phyloP scores from a whole-genome alignment of 2,329 filamentous ascomycete genomes.

The Blumeriella jaapii region DNA sequence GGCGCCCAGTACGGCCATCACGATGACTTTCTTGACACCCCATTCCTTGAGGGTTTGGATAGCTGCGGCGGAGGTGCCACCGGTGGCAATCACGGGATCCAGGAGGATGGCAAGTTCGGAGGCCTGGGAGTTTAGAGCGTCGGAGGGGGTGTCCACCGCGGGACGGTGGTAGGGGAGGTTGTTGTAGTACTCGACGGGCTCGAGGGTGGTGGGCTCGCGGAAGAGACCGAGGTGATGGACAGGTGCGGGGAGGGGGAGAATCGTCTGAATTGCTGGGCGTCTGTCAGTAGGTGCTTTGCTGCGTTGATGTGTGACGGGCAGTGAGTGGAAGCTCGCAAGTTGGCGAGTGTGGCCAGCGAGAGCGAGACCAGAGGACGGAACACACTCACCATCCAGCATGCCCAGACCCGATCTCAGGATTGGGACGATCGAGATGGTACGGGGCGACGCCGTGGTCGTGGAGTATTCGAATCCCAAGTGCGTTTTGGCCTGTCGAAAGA shows the following conservation, averaged over 20 bases:
- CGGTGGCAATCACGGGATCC: constrained; percentile 89
- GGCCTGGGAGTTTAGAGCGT: constrained; percentile 29
- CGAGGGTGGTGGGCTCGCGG: constrained; percentile 75
- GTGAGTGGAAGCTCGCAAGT: neutral
- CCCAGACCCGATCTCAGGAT: constrained; percentile 85
- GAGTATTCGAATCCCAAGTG: constrained; percentile 69
- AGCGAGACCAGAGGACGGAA: neutral
- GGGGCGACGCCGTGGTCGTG: constrained; percentile 45
- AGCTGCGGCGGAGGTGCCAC: constrained; percentile 77
- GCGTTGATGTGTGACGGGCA: neutral
- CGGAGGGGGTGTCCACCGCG: constrained; percentile 29
- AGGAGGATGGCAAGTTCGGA: constrained; percentile 68
- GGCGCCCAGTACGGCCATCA: constrained; percentile 66
- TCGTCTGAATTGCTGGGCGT: constrained; percentile 58
- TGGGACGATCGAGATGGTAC: constrained; percentile 70
- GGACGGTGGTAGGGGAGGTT: constrained; percentile 70
- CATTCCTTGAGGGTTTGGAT: constrained; percentile 84
- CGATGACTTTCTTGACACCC: constrained; percentile 73
- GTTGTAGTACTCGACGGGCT: constrained; percentile 96
- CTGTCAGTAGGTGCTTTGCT: constrained; percentile 5
- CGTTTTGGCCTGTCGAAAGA: constrained; percentile 52
- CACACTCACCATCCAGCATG: constrained; percentile 66
- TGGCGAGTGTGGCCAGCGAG: neutral
- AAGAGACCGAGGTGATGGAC: constrained; percentile 93
- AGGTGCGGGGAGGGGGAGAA: constrained; percentile 70